Evolutionary conservation across 2,329 filamentous ascomycete species (phyloP).

Genomic region (Podosphaera xanthii): DNA sequence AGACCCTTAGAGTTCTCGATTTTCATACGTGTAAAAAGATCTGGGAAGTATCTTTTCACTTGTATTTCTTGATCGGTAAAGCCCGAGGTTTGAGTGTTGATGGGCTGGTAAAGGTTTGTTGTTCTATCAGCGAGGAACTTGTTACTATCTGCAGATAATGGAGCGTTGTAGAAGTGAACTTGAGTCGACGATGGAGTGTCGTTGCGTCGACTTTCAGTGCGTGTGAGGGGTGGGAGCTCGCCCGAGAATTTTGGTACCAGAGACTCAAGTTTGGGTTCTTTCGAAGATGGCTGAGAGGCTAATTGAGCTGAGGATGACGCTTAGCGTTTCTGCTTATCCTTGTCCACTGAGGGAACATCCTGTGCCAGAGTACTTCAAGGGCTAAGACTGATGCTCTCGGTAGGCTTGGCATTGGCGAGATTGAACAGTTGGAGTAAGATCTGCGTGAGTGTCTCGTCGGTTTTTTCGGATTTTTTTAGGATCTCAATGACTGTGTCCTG

Average conservation of each 20-base stretch:
- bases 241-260: not conserved
- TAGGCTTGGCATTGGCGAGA: not conserved
- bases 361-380: not conserved
- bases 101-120: not conserved
- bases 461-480: not conserved
- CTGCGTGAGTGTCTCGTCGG: not conserved
- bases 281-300: not conserved
- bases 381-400: not conserved
- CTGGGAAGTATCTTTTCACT: too few species aligned
- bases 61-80: too few species aligned
- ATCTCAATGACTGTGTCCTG: not conserved
- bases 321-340: not conserved
- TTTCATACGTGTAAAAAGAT: not conserved
- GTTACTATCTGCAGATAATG: not conserved
- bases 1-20: not conserved
- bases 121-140: not conserved
- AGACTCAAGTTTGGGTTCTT: not conserved
- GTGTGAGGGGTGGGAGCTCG: not conserved
- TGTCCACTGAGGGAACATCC: not conserved
- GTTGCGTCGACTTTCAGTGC: not conserved
- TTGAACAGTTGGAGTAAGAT: not conserved
- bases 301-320: not conserved
- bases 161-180: not conserved
- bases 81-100: too few species aligned
- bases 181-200: not conserved